Evolutionary conservation across 2,329 filamentous ascomycete genomes (phyloP).

Genomic region (Curvularia sp.): DNA sequence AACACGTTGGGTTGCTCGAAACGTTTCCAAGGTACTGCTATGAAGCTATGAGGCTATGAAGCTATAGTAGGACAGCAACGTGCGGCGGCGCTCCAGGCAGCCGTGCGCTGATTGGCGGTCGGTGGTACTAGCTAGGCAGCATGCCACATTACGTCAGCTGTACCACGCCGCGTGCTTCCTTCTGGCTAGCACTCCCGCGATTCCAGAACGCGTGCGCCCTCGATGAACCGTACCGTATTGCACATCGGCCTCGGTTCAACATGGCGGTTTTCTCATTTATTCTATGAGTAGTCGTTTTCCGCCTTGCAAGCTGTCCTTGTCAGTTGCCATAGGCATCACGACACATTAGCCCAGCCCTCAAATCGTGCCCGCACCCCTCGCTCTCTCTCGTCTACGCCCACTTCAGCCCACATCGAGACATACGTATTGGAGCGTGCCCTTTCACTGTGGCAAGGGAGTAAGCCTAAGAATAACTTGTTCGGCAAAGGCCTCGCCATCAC

Average conservation of each 20-base stretch:
- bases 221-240: conserved; percentile 1
- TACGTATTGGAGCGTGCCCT: neutral
- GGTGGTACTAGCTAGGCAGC: neutral
- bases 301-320: neutral
- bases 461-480: neutral
- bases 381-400: conserved; percentile 1
- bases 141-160: conserved; percentile 18
- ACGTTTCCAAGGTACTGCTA: neutral
- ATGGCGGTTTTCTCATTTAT: neutral
- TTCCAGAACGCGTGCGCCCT: conserved; percentile 7
- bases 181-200: conserved; percentile 15
- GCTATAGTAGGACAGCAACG: neutral
- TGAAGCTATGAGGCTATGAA: neutral
- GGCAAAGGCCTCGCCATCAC: neutral
- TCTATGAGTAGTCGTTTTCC: neutral
- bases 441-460: conserved; percentile 1
- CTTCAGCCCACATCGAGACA: neutral
- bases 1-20: neutral
- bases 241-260: neutral
- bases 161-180: neutral
- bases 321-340: neutral
- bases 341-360: neutral
- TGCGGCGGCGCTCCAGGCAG: neutral
- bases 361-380: neutral
- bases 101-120: neutral